Conservation (phyloP, 495 filamentous ascomycete species). For the Opeltia flavorubescens region DNA sequence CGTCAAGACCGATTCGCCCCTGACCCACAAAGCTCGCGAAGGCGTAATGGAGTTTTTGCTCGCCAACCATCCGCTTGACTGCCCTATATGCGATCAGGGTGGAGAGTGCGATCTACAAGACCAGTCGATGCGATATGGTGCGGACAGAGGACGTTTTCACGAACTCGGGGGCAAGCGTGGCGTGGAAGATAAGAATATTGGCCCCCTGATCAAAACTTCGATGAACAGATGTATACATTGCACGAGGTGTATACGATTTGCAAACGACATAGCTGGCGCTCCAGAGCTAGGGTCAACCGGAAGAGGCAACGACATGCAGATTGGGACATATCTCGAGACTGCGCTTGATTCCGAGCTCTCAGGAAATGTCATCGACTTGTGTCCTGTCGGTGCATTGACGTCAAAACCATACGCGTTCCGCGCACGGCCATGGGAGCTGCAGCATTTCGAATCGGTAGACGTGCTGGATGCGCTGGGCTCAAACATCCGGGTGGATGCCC, state of each 20-base stretch:
- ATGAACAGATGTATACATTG: slow-evolving; percentile 99
- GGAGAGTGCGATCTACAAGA: slow-evolving; percentile 98
- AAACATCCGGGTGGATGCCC: slow-evolving; percentile 80
- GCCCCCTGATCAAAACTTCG: slow-evolving; percentile 97
- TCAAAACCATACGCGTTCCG: slow-evolving; percentile 98
- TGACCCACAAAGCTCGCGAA: slow-evolving; percentile 93
- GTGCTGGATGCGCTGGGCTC: slow-evolving; percentile 87
- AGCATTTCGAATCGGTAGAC: slow-evolving; percentile 86
- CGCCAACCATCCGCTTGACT: slow-evolving; percentile 94
- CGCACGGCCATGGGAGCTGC: slow-evolving; percentile 89
- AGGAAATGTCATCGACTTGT: slow-evolving; percentile 94
- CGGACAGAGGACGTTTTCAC: slow-evolving; percentile 91
- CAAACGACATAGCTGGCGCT: slow-evolving; percentile 92
- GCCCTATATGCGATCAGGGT: slow-evolving; percentile 95
- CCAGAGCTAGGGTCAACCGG: slow-evolving; percentile 88
- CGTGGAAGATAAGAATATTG: slow-evolving; percentile 98
- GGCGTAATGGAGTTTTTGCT: slow-evolving; percentile 98
- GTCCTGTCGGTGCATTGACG: slow-evolving; percentile 88
- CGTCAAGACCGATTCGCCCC: slow-evolving; percentile 90
- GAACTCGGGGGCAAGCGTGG: slow-evolving; percentile 89
- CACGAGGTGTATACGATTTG: slow-evolving; percentile 92
- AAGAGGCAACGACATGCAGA: slow-evolving; percentile 92
- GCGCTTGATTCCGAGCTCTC: slow-evolving; percentile 88
- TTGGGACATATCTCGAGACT: slow-evolving; percentile 90
- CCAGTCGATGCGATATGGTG: slow-evolving; percentile 97